Evolutionary conservation across 192 early-diverging fungal species (phyloP).

Genomic region (Podochytrium sp.): DNA sequence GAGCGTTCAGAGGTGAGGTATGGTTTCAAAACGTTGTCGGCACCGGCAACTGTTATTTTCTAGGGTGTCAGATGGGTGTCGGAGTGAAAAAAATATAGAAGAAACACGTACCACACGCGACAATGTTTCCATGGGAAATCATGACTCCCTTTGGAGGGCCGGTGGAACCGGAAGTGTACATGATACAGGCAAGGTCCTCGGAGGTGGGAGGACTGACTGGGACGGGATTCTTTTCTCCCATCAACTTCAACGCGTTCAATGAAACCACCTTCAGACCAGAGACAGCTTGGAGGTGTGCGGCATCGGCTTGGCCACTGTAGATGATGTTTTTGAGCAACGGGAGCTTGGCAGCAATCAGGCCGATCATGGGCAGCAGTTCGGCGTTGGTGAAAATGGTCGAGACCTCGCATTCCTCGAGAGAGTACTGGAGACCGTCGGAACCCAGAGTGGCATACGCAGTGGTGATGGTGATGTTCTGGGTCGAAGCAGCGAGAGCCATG

Average conservation of each 20-base stretch:
- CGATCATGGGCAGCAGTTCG: slow-evolving; percentile 67
- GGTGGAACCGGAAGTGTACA: slow-evolving; percentile 84
- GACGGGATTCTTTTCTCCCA: slow-evolving; percentile 62
- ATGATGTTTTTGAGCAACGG: slow-evolving; percentile 68
- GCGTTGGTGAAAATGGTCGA: slow-evolving; percentile 73
- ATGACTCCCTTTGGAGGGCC: slow-evolving; percentile 89
- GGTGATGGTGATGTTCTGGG: slow-evolving; percentile 74
- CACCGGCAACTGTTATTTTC: slow-evolving; percentile 67
- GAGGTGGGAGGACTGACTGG: slow-evolving; percentile 58
- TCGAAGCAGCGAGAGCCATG: slow-evolving; percentile 64
- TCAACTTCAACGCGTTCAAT: slow-evolving; percentile 63
- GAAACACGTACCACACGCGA: slow-evolving; percentile 60
- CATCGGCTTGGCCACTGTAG: slow-evolving; percentile 65
- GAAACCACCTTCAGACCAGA: slow-evolving; percentile 50
- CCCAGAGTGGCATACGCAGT: slow-evolving; percentile 83
- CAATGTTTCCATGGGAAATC: slow-evolving; percentile 80
- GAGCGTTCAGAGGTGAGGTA: slow-evolving; percentile 40
- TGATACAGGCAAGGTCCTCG: slow-evolving; percentile 75
- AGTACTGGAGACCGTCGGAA: slow-evolving; percentile 78
- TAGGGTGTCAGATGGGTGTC: too few species aligned
- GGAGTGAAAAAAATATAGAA: too few species aligned
- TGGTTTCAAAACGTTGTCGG: slow-evolving; percentile 52
- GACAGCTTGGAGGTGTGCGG: neutral
- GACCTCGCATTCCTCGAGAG: slow-evolving; percentile 81
- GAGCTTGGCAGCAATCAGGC: slow-evolving; percentile 59